Evolutionary conservation across 2,329 filamentous ascomycete species (phyloP), one percentile per base, ranked within the genome.

Genomic region (Periconia macrospinosa): DNA sequence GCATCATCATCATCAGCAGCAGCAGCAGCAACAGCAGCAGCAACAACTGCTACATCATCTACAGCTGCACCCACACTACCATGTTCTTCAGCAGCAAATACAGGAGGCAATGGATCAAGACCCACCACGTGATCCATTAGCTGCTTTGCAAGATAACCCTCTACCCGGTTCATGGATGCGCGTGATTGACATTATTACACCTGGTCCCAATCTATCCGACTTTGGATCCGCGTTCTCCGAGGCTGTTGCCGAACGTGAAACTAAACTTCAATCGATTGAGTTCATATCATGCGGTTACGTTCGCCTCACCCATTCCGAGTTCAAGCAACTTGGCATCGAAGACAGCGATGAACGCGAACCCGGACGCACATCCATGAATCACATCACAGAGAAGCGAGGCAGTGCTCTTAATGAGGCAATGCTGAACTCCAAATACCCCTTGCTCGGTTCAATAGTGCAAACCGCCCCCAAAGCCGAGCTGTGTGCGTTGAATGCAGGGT

Each of bases 201-300:
- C 82, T 2, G 78, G 79, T 14, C 66, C 63, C 2, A 78, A 75
- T 15, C 68, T 81, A 30, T 64, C 64, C 41, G 73, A 78, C 54
- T 75, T 79, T 37, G 70, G 75, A 14, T 68, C 73, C 20, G 56
- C 63, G 8, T 64, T 68, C 48, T 74, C 73, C 40, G 65, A 69
- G 58, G 64, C 68, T 9, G 57, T 67, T 20, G 51, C 52, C 40
- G 60, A 56, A 18, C 61, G 59, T 37, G 46, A n/a, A 2, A 75
- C 75, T 3, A 66, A 65, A 19, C 66, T 82, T 1, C 58, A 66
- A 50, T 66, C 67, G 14, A 69, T 87, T 30, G 75, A 78, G 1
- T 81, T 88, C 69, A 80, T 79, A 30, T 87, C 84, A 0, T 88
- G 85, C 63, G 86, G 86, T 47, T 88, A 88, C 61, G 82, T 80